Conservation (phyloP, 208 protist genomes). For the Trypanosoma melophagium region DNA sequence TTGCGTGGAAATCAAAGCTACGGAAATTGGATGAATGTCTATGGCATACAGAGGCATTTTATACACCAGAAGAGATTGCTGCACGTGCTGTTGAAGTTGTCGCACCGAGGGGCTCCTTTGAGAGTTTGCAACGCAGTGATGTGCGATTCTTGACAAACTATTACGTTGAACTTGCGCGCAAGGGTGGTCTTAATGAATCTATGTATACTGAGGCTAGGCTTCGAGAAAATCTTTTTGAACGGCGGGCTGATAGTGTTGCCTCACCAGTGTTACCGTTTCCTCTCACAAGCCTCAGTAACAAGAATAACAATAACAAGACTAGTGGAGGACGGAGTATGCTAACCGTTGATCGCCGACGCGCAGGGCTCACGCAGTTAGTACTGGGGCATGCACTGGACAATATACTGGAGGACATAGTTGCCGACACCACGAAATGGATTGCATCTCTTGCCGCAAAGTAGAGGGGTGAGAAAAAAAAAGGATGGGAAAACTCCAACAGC, state of each 20-base stretch:
- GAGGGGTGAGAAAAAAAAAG: slow-evolving; percentile 9
- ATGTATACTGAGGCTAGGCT: slow-evolving; percentile 25
- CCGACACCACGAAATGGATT: slow-evolving; percentile 66
- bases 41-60: slow-evolving; percentile 25
- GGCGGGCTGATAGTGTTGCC: slow-evolving; percentile 1
- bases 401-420: slow-evolving; percentile 53
- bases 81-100: slow-evolving; percentile 10
- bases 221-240: slow-evolving; percentile 37
- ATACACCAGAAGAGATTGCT: slow-evolving; percentile 20
- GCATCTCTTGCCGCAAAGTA: slow-evolving; percentile 11
- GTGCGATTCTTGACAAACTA: slow-evolving; percentile 19
- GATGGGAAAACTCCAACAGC: too few species aligned
- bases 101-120: slow-evolving; percentile 15
- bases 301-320: neutral
- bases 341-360: slow-evolving; percentile 42
- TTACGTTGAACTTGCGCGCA: slow-evolving; percentile 29
- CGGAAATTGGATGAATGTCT: slow-evolving; percentile 20
- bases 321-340: slow-evolving; percentile 3
- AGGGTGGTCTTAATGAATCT: slow-evolving; percentile 16
- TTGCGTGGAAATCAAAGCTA: slow-evolving; percentile 24
- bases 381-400: slow-evolving; percentile 66
- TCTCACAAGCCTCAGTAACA: neutral
- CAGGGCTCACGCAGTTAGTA: slow-evolving; percentile 32
- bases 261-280: neutral
- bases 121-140: slow-evolving; percentile 20